Conservation (phyloP, 2,329 filamentous ascomycete species). For the Pseudogymnoascus destructans region DNA sequence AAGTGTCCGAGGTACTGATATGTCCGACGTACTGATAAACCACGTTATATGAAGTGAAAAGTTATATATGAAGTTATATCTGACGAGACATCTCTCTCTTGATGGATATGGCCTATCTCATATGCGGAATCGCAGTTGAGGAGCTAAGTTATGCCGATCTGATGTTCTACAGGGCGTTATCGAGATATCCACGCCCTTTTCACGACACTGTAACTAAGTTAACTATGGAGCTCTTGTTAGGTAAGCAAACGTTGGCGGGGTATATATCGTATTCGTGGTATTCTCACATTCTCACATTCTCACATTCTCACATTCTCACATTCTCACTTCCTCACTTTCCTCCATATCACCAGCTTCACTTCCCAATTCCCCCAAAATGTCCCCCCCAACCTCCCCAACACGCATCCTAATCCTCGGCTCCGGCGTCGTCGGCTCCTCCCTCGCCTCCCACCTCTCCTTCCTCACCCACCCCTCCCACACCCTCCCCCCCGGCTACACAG, state of each 20-base stretch:
- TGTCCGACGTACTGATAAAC: too few relatives aligned
- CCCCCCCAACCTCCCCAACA: not conserved
- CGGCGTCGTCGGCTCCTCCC: conserved; percentile 27
- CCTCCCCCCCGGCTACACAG: conserved; percentile 11
- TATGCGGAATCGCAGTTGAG: not conserved
- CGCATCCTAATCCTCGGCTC: not conserved
- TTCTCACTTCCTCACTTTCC: too few relatives aligned
- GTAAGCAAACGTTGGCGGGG: not conserved
- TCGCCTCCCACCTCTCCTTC: conserved; percentile 25
- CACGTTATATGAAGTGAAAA: too few relatives aligned
- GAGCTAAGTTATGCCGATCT: not conserved
- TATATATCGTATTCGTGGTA: not conserved
- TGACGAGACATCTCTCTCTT: not conserved
- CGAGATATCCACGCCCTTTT: not conserved
- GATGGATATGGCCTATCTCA: too few relatives aligned
- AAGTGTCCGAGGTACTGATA: too few relatives aligned
- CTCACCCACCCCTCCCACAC: too few relatives aligned
- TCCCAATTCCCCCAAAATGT: too few relatives aligned
- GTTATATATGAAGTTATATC: too few relatives aligned
- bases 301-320: too few relatives aligned
- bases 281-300: too few relatives aligned
- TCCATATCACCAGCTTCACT: too few relatives aligned
- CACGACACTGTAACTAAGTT: not conserved
- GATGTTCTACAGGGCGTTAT: too few relatives aligned
- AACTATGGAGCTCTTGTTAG: not conserved